Evolutionary conservation across 148 eudicot species (phyloP).

Genomic region (Pharnaceum exiguum): DNA sequence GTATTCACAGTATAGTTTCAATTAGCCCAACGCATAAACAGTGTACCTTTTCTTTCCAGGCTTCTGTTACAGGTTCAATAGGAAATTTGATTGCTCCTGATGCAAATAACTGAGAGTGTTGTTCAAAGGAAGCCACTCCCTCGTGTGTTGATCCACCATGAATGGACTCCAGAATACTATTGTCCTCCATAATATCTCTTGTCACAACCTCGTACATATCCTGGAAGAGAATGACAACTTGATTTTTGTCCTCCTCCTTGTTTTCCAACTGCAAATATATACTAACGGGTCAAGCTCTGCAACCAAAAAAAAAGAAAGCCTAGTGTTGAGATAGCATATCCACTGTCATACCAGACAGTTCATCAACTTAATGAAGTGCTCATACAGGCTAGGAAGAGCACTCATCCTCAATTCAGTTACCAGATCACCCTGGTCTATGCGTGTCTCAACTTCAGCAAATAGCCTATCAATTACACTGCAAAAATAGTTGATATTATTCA

Average conservation of each 20-base stretch:
- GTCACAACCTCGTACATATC: constrained; percentile 97
- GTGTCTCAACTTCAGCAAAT: constrained; percentile 69
- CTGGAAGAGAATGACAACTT: constrained; percentile 88
- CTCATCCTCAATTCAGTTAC: constrained; percentile 63
- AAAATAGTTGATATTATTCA: no score
- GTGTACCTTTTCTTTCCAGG: constrained; percentile 94
- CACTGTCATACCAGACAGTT: constrained; percentile 63
- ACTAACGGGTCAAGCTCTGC: neutral
- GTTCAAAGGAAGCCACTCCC: constrained; percentile 61
- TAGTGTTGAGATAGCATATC: neutral
- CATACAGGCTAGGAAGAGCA: constrained; percentile 86
- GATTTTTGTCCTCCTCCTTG: constrained; percentile 72
- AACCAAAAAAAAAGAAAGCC: neutral
- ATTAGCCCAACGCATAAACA: neutral
- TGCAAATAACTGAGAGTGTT: constrained; percentile 82
- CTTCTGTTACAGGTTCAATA: constrained; percentile 67
- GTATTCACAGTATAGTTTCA: neutral
- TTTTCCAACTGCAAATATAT: constrained; percentile 51
- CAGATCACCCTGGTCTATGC: constrained; percentile 43
- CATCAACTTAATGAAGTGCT: constrained; percentile 79
- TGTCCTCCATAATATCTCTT: constrained; percentile 88
- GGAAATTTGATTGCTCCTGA: constrained; percentile 91
- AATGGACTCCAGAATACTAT: constrained; percentile 37
- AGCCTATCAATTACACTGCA: constrained; percentile 69
- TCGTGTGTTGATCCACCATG: constrained; percentile 60